Base-by-base conservation (phyloP, 805 yeast species). In the Zygosaccharomyces rouxii region DNA sequence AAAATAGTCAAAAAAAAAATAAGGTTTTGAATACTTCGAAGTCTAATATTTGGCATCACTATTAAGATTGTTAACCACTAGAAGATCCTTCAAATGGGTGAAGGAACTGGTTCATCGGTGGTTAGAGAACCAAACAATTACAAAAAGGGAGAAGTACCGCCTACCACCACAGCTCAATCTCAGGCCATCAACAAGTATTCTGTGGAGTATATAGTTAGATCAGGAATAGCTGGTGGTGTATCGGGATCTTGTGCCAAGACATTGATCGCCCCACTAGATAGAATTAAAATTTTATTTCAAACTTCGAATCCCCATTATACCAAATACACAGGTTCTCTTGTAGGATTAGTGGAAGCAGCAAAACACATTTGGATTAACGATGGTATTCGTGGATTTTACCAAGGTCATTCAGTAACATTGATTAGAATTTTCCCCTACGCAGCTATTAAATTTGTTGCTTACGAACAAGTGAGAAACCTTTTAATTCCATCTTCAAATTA, bases 191-290 rank as follows among this genome's bases (percentile, higher is more conserved):
- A 86, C 60, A 88, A 84, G 57, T 84, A 79, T 45, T 81, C 89
- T 4, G 54, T 83, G 25, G 92, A 86, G 50, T 94, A 92, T 67
- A 81, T 94, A 14, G 51, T 88, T 31, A 76, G 89, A 53, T 84
- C 95, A 18, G 99, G 96, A 0, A 55, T 89, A 0, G 95, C 99
- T 0, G 99, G 99, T 16, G 99, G 99, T 2, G 58, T 87, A 3
- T 97, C 98, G 0, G 99, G 99, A 1, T 81, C 89, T 46, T 88
- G 94, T n/a, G 98, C 97, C 2, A 94, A 94, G 62, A 89, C 98
- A 0, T 72, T 90, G 47, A 87, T 94, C 38, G 99, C 99, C 0
- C 99, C 99, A 1, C 68, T 94, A 49, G 99, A 94, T 68, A 76
- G 99, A 58, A 92, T 94, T 55, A 94, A 94, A 70, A 94, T 94